Base-by-base conservation (phyloP, 805 yeast species). In the Wickerhamomyces queroliae region DNA sequence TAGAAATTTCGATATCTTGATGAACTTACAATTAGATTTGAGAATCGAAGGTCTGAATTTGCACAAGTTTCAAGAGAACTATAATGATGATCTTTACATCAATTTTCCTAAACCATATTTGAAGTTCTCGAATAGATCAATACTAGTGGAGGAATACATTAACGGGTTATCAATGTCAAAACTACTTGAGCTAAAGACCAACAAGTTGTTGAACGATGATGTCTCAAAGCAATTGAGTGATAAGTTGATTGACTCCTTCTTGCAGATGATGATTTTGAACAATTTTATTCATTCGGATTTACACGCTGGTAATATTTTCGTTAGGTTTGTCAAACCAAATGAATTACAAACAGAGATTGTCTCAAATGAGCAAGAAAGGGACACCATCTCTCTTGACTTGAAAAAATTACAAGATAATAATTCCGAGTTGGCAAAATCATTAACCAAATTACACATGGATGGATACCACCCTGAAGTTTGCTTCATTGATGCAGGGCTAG, bases 211-310 rank as follows among this genome's bases (percentile, higher is more conserved):
- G 65, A 85, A 50, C 56, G 67, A 53, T 37, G 67, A 55, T 59
- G 69, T 87, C 31, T 79, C 90, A 13, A 80, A 79, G 48, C 79
- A 76, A 52, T 68, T 82, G 22, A 80, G 89, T 53, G 89, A 85
- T 53, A 83, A 83, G 45, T 85, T 95, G 8, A 76, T 93, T 19
- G 95, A 93, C 58, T 85, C 97, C 4, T 93, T 93, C 52, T 67
- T 93, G 46, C 84, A 89, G 52, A 93, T 93, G 99, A 69, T 93
- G 45, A 83, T 93, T 37, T 62, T 91, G 39, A 95, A 93, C 63
- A 90, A 93, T 59, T 93, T 93, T 60, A 87, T 90, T 33, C 99
- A 93, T 59, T 91, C 98, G 0, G 99, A 93, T 63, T 68, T 93
- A 43, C 99, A 93, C 50, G 97, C 99, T 0, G 99, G 99, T 4